These are phyloP conservation scores for Datisca glomerata DNA, from an alignment of 306 rosid genomes.

Conservation along the genomic window DNA sequence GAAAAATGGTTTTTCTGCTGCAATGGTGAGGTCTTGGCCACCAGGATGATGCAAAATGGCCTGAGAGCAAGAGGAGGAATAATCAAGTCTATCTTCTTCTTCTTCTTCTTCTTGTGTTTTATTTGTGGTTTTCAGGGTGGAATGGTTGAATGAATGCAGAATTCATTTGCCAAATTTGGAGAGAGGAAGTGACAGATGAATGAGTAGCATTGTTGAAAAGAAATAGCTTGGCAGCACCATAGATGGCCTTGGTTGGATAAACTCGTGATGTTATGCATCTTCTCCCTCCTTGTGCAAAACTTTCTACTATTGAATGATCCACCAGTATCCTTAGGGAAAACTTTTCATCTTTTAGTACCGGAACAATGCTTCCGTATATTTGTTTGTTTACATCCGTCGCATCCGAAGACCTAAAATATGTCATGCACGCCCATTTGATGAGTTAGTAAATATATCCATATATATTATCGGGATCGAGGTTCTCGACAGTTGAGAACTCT, in stretches of 20 bases:
- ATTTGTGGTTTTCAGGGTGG: not conserved
- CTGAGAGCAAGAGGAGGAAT: no score
- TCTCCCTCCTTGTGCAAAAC: constrained; percentile 93
- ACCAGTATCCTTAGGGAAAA: constrained; percentile 56
- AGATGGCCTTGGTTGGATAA: constrained; percentile 86
- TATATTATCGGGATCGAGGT: not conserved
- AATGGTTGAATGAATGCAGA: constrained; percentile 85
- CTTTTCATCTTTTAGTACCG: constrained; percentile 63
- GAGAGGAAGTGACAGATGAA: constrained; percentile 44
- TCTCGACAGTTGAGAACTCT: no score
- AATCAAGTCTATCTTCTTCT: no score
- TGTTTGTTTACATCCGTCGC: constrained; percentile 60
- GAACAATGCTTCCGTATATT: constrained; percentile 50
- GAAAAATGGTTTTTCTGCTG: no score
- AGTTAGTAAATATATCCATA: not conserved
- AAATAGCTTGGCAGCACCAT: constrained; percentile 66
- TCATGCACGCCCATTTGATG: not conserved
- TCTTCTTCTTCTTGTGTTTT: not conserved
- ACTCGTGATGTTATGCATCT: constrained; percentile 57
- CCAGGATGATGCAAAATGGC: no score
- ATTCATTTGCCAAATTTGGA: constrained; percentile 85
- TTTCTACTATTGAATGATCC: constrained; percentile 84
- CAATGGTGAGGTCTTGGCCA: no score
- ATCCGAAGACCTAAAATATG: constrained; percentile 56
- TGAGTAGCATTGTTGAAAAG: constrained; percentile 80